phyloP scores from a whole-genome alignment of 164 flowering plant genomes.

The Amborella trichopoda region DNA sequence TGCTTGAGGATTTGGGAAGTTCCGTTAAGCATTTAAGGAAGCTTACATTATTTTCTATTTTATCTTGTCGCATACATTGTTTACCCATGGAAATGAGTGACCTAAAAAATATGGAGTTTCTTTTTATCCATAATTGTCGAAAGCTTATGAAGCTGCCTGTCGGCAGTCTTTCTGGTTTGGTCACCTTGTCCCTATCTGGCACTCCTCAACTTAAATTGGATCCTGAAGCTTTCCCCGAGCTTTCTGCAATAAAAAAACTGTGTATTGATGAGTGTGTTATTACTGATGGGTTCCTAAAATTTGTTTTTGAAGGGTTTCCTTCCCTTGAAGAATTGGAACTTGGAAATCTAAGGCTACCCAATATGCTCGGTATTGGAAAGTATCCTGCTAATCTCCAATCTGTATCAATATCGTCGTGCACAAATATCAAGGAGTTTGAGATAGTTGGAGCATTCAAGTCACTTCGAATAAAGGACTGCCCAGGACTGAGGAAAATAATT shows the following conservation, averaged over 20 bases:
- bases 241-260: neutral
- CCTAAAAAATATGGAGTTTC: neutral
- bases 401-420: neutral
- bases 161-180: neutral
- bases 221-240: slow-evolving; percentile 2
- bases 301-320: slow-evolving; percentile 1
- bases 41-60: neutral
- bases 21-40: neutral
- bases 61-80: neutral
- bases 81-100: slow-evolving; percentile 2
- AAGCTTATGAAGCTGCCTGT: slow-evolving; percentile 1
- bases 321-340: neutral
- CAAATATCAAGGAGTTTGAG: slow-evolving; percentile 2
- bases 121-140: neutral
- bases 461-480: neutral
- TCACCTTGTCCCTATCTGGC: neutral
- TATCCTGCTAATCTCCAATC: neutral
- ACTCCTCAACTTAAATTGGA: slow-evolving; percentile 4
- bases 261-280: neutral
- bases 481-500: neutral
- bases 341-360: neutral
- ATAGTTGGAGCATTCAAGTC: neutral
- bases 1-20: slow-evolving; percentile 5
- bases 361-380: neutral
- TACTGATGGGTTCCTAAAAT: neutral